Percentiles rank a stretch among this genome's conserved stretches.
phyloP scores from a whole-genome alignment of 495 filamentous ascomycete species.

The Bryoglossum gracile region DNA sequence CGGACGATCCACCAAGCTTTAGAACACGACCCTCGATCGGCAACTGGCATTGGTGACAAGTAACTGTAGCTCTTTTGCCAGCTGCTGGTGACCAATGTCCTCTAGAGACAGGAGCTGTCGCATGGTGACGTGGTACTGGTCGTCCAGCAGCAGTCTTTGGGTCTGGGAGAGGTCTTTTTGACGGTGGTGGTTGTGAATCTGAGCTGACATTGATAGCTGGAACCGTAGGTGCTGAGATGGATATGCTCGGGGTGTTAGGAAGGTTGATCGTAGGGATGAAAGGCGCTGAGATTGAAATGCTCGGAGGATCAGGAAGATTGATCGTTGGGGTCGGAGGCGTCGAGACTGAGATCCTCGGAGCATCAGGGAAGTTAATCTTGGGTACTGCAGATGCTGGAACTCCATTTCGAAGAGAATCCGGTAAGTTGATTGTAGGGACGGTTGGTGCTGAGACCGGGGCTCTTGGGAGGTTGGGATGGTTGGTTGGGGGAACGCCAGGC shows the following conservation, averaged over 20 bases:
- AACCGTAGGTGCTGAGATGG: conserved; percentile 21
- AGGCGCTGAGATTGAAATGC: neutral
- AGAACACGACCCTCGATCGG: conserved; percentile 89
- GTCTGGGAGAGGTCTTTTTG: conserved; percentile 37
- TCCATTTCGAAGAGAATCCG: too few species aligned
- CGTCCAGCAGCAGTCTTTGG: conserved; percentile 24
- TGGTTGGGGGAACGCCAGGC: conserved; percentile 35
- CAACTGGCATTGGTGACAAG: conserved; percentile 74
- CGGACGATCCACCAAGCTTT: conserved; percentile 55
- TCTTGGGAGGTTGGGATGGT: conserved; percentile 33
- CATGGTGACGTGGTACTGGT: conserved; percentile 26
- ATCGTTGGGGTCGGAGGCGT: conserved; percentile 29
- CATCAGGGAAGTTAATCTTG: conserved; percentile 52
- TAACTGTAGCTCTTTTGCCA: conserved; percentile 60
- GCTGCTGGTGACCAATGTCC: conserved; percentile 36
- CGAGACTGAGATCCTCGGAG: too few species aligned
- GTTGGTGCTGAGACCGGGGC: conserved; percentile 40
- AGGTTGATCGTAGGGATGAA: conserved; percentile 29
- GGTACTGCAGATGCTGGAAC: conserved; percentile 41
- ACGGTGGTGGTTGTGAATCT: conserved; percentile 6
- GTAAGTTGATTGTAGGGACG: conserved; percentile 57
- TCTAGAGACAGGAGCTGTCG: conserved; percentile 9
- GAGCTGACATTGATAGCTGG: conserved; percentile 10
- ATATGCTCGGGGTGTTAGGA: conserved; percentile 33
- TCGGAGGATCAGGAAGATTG: neutral